phyloP scores from a whole-genome alignment of 305 asterid species.

The Fraxinus sp. region DNA sequence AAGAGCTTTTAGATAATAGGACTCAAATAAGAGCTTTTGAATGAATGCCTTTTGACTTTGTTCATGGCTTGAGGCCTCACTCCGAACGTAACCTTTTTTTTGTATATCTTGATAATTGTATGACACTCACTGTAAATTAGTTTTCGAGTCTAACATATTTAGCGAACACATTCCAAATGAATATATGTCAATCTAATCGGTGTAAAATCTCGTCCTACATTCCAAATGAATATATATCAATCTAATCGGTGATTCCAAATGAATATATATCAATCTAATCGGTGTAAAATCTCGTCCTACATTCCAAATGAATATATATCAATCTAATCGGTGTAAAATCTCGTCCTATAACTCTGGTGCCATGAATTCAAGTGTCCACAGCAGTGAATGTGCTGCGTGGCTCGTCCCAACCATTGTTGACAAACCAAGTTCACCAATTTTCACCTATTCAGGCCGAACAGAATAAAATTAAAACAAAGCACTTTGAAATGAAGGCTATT shows the following conservation, averaged over 20 bases:
- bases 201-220: slow-evolving; percentile 68
- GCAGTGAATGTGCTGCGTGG: slow-evolving; percentile 61
- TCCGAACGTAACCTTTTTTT: slow-evolving; percentile 58
- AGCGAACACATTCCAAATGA: slow-evolving; percentile 72
- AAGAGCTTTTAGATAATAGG: no score
- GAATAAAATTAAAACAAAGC: not conserved
- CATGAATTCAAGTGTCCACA: slow-evolving; percentile 89
- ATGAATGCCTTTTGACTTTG: slow-evolving; percentile 62
- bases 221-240: slow-evolving; percentile 32
- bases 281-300: no score
- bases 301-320: slow-evolving; percentile 39
- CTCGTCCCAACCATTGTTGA: slow-evolving; percentile 63
- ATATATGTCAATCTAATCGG: no score
- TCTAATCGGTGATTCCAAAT: slow-evolving; percentile 48
- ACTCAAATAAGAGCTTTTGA: no score
- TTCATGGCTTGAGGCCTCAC: slow-evolving; percentile 69
- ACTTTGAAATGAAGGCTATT: not conserved
- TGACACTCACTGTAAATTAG: slow-evolving; percentile 65
- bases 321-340: slow-evolving; percentile 30
- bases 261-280: no score
- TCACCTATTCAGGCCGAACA: slow-evolving; percentile 48
- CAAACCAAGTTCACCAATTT: slow-evolving; percentile 79
- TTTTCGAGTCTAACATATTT: slow-evolving; percentile 68
- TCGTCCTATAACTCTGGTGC: slow-evolving; percentile 76
- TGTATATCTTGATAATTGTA: slow-evolving; percentile 62